Percentiles rank a stretch among this genome's conserved stretches.
Evolutionary conservation across 768 basidiomycete species (phyloP).

Genomic region (Lentinula sp.): DNA sequence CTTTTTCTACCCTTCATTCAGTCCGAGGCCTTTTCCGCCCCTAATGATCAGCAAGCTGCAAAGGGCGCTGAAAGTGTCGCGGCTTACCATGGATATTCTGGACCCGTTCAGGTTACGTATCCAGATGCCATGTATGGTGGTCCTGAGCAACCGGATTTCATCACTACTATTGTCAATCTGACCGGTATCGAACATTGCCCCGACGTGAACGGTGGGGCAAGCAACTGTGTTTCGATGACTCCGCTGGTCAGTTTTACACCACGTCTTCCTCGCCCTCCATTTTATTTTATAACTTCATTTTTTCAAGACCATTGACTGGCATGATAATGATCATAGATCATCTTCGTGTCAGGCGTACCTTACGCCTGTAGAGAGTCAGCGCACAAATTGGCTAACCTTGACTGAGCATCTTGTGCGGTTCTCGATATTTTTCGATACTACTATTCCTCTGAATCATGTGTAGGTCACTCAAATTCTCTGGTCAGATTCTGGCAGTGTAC

Average conservation of each 20-base stretch:
- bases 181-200: constrained; percentile 41
- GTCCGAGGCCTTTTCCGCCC: constrained; percentile 43
- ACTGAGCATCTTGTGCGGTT: constrained; percentile 27
- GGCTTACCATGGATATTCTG: constrained; percentile 44
- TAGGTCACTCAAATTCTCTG: constrained; percentile 42
- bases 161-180: constrained; percentile 36
- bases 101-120: constrained; percentile 50
- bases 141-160: constrained; percentile 44
- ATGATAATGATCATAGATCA: constrained; percentile 43
- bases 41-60: constrained; percentile 35
- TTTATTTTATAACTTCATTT: not conserved
- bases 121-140: constrained; percentile 52
- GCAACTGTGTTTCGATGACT: constrained; percentile 51
- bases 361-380: constrained; percentile 40
- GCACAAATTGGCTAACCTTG: constrained; percentile 46
- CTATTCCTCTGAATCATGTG: not conserved
- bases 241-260: constrained; percentile 31
- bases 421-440: not conserved
- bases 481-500: constrained; percentile 22
- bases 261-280: not conserved
- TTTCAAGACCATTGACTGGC: constrained; percentile 38
- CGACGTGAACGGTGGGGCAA: constrained; percentile 50
- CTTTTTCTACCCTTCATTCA: constrained; percentile 8
- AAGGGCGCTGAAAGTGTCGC: constrained; percentile 41
- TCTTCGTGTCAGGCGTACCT: constrained; percentile 51